A percentile compares a stretch with the other conserved stretches of the same genome.
Conservation (phyloP, 2,329 filamentous ascomycete species). For the Raffaelea arxii region DNA sequence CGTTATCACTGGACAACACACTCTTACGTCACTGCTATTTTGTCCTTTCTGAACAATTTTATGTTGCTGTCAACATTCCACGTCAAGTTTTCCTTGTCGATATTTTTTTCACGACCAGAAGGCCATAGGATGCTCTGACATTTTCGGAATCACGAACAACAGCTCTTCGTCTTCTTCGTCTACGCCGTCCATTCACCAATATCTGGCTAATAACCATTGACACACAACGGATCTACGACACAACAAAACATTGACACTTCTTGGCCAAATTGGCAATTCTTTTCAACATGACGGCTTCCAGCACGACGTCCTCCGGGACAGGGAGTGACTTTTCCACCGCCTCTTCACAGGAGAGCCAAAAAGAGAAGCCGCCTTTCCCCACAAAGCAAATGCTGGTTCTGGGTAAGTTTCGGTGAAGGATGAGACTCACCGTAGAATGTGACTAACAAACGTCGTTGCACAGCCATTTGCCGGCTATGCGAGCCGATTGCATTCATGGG, state of each 20-base stretch:
- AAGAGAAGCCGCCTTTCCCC: slow-evolving; percentile 23
- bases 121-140: too few relatives aligned
- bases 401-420: slow-evolving; percentile 17
- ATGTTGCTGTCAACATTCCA: too few relatives aligned
- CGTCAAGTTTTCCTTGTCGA: too few relatives aligned
- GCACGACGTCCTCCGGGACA: background rate
- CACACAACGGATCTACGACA: too few relatives aligned
- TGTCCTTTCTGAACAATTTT: background rate
- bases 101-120: too few relatives aligned
- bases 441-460: background rate
- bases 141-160: too few relatives aligned
- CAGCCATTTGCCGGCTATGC: slow-evolving; percentile 89
- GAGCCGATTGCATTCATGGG: slow-evolving; percentile 99
- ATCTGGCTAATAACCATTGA: too few relatives aligned
- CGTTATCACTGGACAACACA: too few relatives aligned
- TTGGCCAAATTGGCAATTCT: background rate
- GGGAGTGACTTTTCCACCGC: background rate
- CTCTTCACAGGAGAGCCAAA: background rate
- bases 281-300: background rate
- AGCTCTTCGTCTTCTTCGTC: background rate
- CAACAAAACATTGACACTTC: too few relatives aligned
- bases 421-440: background rate
- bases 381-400: slow-evolving; percentile 26
- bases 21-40: too few relatives aligned
- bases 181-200: background rate